Conservation (phyloP, 2,329 filamentous ascomycete genomes). For the Calcarisporium arbuscula region DNA sequence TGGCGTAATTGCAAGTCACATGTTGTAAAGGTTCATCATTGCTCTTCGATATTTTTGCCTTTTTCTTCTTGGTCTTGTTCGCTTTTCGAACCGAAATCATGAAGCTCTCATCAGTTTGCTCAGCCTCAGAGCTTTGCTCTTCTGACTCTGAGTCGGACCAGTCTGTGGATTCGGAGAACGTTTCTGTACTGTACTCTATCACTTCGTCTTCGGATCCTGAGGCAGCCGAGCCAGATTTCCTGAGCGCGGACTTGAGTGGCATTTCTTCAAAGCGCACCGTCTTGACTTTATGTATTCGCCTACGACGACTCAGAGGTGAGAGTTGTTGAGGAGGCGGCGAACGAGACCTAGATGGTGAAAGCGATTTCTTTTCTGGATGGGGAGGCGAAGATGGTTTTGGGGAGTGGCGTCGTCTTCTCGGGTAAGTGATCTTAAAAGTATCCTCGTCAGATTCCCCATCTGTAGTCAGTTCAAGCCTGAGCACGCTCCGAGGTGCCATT, state of each 20-base stretch:
- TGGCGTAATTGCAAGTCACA: slow-evolving; percentile 18
- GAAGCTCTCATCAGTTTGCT: slow-evolving; percentile 10
- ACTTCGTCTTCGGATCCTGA: slow-evolving; percentile 15
- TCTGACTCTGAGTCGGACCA: slow-evolving; percentile 18
- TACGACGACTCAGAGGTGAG: too few species aligned
- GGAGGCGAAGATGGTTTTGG: too few species aligned
- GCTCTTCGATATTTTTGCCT: not conserved
- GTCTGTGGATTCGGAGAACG: slow-evolving; percentile 12
- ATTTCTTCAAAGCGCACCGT: slow-evolving; percentile 31
- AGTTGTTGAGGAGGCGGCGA: too few species aligned
- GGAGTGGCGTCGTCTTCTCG: too few species aligned
- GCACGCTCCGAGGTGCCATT: slow-evolving; percentile 25
- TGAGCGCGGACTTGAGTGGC: slow-evolving; percentile 30
- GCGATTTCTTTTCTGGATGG: too few species aligned
- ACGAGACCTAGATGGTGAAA: too few species aligned
- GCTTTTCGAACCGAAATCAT: slow-evolving; percentile 9
- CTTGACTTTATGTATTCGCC: too few species aligned
- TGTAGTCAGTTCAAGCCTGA: slow-evolving; percentile 38
- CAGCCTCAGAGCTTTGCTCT: slow-evolving; percentile 11
- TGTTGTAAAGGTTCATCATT: not conserved
- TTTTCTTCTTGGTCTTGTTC: slow-evolving; percentile 13
- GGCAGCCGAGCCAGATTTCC: slow-evolving; percentile 20
- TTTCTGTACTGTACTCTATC: slow-evolving; percentile 14
- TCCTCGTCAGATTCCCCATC: slow-evolving; percentile 48
- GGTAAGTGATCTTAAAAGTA: slow-evolving; percentile 41